Conservation (phyloP, 169 alveolate species). For the Eimeria acervulina region DNA sequence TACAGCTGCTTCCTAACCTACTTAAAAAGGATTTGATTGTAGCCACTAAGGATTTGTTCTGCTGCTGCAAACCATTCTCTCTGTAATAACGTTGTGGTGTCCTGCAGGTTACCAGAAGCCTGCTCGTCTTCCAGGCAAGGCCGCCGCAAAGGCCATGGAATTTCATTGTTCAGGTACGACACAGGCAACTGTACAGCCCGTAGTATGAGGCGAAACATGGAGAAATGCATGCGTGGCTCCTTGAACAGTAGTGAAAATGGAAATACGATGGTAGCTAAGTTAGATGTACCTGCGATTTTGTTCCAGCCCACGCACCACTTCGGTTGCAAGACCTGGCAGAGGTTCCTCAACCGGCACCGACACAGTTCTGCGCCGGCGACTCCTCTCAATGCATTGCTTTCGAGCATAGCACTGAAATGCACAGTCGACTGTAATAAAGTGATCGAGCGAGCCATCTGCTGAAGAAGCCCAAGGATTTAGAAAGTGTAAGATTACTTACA, state of each 20-base stretch:
- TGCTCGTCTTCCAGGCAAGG: not conserved
- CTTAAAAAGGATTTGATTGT: not conserved
- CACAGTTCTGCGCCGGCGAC: slow-evolving; percentile 38
- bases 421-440: not conserved
- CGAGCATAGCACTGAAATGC: slow-evolving; percentile 32
- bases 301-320: slow-evolving; percentile 52
- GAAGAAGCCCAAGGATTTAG: not conserved
- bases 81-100: not conserved
- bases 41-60: not conserved
- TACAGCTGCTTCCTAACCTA: not conserved
- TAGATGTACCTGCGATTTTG: not conserved
- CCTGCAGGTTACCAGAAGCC: slow-evolving; percentile 38
- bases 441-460: not conserved
- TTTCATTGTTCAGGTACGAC: slow-evolving; percentile 62
- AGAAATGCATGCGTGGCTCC: not conserved
- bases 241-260: no score
- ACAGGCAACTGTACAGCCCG: not conserved
- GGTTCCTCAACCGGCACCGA: not conserved
- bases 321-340: slow-evolving; percentile 43
- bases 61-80: not conserved
- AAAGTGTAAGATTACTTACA: not conserved
- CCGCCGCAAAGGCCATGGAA: slow-evolving; percentile 27
- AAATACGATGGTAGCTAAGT: not conserved
- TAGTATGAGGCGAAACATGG: not conserved
- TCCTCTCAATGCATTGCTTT: slow-evolving; percentile 48